Percentiles rank a stretch among this genome's conserved stretches.
These are phyloP conservation scores for Phialophora chinensis DNA, from an alignment of 2,329 filamentous ascomycete species.

Conservation along the genomic window DNA sequence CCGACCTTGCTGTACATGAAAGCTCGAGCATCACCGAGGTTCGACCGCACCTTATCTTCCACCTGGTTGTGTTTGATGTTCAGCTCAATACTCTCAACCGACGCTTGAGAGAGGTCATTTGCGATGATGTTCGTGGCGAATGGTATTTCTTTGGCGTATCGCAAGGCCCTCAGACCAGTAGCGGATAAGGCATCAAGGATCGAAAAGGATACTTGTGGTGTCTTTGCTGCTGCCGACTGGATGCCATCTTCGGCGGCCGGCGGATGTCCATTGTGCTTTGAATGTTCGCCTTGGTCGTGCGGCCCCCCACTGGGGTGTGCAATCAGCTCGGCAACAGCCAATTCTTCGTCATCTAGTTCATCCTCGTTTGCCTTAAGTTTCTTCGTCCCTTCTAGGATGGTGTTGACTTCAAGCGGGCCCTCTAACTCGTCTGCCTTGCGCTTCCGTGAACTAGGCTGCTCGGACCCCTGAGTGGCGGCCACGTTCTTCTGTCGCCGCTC, in stretches of 20 bases:
- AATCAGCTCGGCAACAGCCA: constrained; percentile 25
- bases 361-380: constrained; percentile 20
- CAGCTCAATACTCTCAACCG: constrained; percentile 78
- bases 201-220: constrained; percentile 64
- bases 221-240: constrained; percentile 34
- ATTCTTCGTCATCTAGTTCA: constrained; percentile 26
- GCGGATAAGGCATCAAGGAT: constrained; percentile 95
- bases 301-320: constrained; percentile 14
- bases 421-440: constrained; percentile 41
- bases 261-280: constrained; percentile 11
- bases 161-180: constrained; percentile 85
- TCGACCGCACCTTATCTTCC: constrained; percentile 71
- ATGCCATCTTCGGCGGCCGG: background rate
- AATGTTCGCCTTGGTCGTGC: constrained; percentile 28
- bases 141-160: constrained; percentile 90
- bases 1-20: constrained; percentile 84
- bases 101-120: constrained; percentile 82
- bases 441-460: constrained; percentile 34
- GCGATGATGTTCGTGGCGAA: constrained; percentile 81
- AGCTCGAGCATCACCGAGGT: constrained; percentile 80
- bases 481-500: constrained; percentile 45
- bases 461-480: constrained; percentile 13
- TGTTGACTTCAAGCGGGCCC: constrained; percentile 18
- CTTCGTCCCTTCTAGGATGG: constrained; percentile 18
- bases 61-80: constrained; percentile 86